Evolutionary conservation across 208 protist species (phyloP), one percentile per base, ranked within the genome.

Genomic region (Kentomonas sorsogonicus): DNA sequence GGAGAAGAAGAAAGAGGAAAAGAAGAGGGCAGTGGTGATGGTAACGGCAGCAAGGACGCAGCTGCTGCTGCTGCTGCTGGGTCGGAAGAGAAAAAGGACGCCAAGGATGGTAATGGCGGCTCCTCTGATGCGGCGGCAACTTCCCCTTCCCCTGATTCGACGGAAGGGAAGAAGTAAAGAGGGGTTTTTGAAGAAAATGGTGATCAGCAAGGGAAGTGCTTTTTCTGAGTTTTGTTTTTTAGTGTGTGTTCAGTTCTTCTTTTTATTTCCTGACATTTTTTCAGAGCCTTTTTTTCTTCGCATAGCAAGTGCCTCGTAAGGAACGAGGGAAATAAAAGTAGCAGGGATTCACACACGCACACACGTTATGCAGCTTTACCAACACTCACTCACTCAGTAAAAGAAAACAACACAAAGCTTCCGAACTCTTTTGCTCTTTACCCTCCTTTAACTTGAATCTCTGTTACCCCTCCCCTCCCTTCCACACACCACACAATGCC

Each of bases 1-100:
- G 34, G 52, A 22, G 40, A 60, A 56, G 54, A 68, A 73, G 53
- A 48, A 11, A 27, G 53, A 38, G 15, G 47, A 66, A n/a, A 45
- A 20, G 26, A 39, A 39, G 38, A 64, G 36, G 34, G 15, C 1
- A 5, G 7, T 5, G 33, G 33, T 5, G 33, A 36, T 5, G 33
- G 11, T 15, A 36, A n/a, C n/a, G n/a, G n/a, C n/a, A 43, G 6
- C 3, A 50, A 10, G 18, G 38, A 59, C 2, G 30, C 1, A 16
- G 30, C 26, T n/a, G 30, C 51, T 3, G 53, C 52, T 5, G 53
- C 23, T 3, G 34, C 40, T 18, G 60, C 29, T 16, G 39, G 18
- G 23, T 38, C 20, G 6, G 33, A 50, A 29, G 40, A 46, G 34
- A 48, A 38, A 11, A 36, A 36, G 33, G 11, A 36, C 7, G 33